phyloP scores from a whole-genome alignment of 805 yeast genomes.

The Candida maris region DNA sequence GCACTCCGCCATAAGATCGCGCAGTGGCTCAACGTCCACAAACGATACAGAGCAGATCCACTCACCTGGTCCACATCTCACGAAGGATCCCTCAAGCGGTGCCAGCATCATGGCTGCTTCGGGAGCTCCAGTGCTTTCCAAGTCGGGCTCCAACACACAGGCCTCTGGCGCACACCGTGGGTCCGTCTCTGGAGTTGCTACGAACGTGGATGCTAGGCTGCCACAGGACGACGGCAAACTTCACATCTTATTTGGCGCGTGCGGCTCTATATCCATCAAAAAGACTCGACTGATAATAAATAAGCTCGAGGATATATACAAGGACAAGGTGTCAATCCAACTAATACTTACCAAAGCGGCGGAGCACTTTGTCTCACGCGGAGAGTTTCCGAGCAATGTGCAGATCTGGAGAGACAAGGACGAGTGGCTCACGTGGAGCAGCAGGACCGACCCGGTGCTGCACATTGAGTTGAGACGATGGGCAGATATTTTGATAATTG shows the following conservation, averaged over 20 bases:
- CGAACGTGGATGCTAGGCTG: constrained; percentile 34
- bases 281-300: constrained; percentile 51
- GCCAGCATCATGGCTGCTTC: neutral
- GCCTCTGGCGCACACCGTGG: constrained; percentile 1
- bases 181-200: constrained; percentile 2
- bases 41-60: constrained; percentile 22
- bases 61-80: constrained; percentile 6
- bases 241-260: constrained; percentile 54
- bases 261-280: constrained; percentile 52
- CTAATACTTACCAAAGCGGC: constrained; percentile 51
- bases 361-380: constrained; percentile 49
- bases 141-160: constrained; percentile 1
- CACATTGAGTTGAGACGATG: constrained; percentile 59
- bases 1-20: constrained; percentile 37
- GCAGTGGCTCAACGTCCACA: constrained; percentile 32
- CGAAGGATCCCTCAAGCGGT: constrained; percentile 6
- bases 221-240: constrained; percentile 53
- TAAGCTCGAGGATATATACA: constrained; percentile 51
- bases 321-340: constrained; percentile 50
- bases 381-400: constrained; percentile 42
- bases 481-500: constrained; percentile 56
- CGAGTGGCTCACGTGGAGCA: constrained; percentile 54
- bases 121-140: constrained; percentile 5
- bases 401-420: constrained; percentile 56
- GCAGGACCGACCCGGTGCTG: constrained; percentile 54